Evolutionary conservation across 1,139 yeast species (phyloP).

Genomic region (Candida anutae): DNA sequence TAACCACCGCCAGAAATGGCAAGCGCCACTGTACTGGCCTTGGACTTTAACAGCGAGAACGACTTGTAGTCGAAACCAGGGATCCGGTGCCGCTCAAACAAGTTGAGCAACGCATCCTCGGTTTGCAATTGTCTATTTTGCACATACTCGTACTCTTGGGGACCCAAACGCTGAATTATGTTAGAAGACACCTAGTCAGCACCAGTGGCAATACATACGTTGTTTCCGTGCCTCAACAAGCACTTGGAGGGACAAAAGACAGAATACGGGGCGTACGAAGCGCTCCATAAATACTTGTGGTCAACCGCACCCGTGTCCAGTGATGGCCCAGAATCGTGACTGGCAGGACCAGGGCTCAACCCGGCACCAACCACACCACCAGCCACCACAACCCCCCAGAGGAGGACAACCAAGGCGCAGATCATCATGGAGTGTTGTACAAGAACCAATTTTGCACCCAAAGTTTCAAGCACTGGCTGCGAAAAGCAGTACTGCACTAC

Average conservation of each 20-base stretch:
- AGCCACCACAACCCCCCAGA: too few relatives aligned
- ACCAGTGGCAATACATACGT: constrained; percentile 17
- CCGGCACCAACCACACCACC: too few relatives aligned
- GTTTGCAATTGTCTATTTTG: constrained; percentile 23
- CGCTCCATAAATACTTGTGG: constrained; percentile 7
- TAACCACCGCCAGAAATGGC: constrained; percentile 74
- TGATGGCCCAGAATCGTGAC: too few relatives aligned
- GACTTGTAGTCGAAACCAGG: constrained; percentile 27
- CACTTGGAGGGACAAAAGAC: constrained; percentile 33
- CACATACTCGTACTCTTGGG: constrained; percentile 32
- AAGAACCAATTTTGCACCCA: too few relatives aligned
- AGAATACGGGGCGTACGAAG: constrained; percentile 31
- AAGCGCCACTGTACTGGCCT: constrained; percentile 39
- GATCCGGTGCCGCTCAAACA: constrained; percentile 27
- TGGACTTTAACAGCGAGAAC: constrained; percentile 10
- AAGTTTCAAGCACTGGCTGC: too few relatives aligned
- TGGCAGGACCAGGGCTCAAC: too few relatives aligned
- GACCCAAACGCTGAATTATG: constrained; percentile 12
- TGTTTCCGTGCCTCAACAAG: constrained; percentile 29
- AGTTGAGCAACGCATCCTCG: constrained; percentile 19
- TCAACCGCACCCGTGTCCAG: too few relatives aligned
- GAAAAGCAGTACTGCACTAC: too few relatives aligned
- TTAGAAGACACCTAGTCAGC: constrained; percentile 3
- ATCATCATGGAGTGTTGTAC: too few relatives aligned
- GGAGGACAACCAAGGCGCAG: too few relatives aligned